phyloP scores from a whole-genome alignment of 208 protist genomes.

The Endotrypanum monterogeii region DNA sequence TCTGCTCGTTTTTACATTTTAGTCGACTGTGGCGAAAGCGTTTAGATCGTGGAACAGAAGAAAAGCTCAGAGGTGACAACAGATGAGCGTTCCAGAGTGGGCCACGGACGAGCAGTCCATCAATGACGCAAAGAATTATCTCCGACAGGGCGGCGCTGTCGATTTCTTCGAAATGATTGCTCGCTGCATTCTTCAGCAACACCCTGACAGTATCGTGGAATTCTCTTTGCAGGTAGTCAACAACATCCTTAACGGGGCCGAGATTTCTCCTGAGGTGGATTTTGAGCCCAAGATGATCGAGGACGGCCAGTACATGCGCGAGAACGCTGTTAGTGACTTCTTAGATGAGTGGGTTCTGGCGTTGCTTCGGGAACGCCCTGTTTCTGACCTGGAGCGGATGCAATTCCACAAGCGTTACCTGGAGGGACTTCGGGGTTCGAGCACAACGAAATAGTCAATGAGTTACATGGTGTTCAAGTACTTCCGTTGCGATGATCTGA shows the following conservation, averaged over 20 bases:
- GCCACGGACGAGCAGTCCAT: constrained; percentile 81
- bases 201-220: constrained; percentile 55
- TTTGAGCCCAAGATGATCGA: constrained; percentile 68
- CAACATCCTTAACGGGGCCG: constrained; percentile 60
- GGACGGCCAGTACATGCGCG: constrained; percentile 80
- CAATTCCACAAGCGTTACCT: constrained; percentile 88
- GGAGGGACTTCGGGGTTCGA: constrained; percentile 27
- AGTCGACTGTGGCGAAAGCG: constrained; percentile 3
- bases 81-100: constrained; percentile 70
- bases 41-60: neutral
- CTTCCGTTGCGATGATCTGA: neutral
- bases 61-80: neutral
- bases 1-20: neutral
- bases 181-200: constrained; percentile 64
- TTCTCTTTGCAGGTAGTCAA: constrained; percentile 73
- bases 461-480: neutral
- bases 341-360: constrained; percentile 89
- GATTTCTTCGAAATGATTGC: constrained; percentile 92
- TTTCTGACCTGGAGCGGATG: constrained; percentile 62
- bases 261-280: constrained; percentile 43
- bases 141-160: constrained; percentile 75
- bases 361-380: constrained; percentile 69
- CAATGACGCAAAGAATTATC: constrained; percentile 85
- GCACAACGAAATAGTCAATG: neutral
- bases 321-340: constrained; percentile 80